phyloP scores from a whole-genome alignment of 768 basidiomycete genomes.

The Lactarius sanguifluus region DNA sequence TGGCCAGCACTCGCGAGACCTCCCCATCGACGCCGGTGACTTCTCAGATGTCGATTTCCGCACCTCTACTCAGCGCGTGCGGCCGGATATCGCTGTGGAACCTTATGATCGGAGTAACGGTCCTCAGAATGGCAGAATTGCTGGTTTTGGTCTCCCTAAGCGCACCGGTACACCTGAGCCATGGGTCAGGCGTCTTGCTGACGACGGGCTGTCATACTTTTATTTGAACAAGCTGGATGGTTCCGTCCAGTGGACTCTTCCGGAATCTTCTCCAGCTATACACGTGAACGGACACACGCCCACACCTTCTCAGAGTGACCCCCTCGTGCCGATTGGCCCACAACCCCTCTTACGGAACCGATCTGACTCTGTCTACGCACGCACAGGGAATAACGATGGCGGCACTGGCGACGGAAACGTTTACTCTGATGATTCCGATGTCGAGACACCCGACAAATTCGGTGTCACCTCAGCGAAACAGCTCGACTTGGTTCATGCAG shows the following conservation, averaged over 20 bases:
- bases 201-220: constrained; percentile 80
- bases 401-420: constrained; percentile 54
- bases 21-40: constrained; percentile 74
- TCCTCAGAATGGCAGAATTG: constrained; percentile 29
- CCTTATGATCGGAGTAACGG: constrained; percentile 33
- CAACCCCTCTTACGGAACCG: constrained; percentile 32
- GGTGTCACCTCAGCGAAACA: constrained; percentile 25
- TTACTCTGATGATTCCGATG: constrained; percentile 78
- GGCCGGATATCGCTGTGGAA: constrained; percentile 52
- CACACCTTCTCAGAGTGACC: constrained; percentile 11
- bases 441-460: constrained; percentile 49
- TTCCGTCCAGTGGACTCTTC: constrained; percentile 65
- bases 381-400: constrained; percentile 36
- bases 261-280: constrained; percentile 40
- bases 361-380: constrained; percentile 39
- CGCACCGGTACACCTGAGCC: constrained; percentile 69
- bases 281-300: constrained; percentile 18
- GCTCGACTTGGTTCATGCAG: constrained; percentile 5
- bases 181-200: constrained; percentile 79
- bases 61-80: constrained; percentile 52
- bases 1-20: constrained; percentile 76
- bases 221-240: constrained; percentile 75
- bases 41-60: constrained; percentile 62
- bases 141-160: constrained; percentile 61
- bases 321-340: constrained; percentile 1